These are phyloP conservation scores for Pseudogymnoascus sp. DNA, from an alignment of 2,329 filamentous ascomycete genomes.

Conservation along the genomic window DNA sequence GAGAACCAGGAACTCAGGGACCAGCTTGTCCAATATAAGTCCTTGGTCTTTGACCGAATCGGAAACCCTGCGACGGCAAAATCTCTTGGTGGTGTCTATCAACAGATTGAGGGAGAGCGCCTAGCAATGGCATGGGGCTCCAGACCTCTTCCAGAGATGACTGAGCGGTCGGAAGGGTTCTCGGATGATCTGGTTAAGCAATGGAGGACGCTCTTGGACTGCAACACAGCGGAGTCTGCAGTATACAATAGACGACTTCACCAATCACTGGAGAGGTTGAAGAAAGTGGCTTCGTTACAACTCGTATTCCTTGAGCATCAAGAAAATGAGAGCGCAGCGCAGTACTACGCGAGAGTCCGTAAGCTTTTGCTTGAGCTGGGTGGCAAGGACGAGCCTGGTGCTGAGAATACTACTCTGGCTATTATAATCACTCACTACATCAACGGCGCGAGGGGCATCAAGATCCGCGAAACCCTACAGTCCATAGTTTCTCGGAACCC, in stretches of 20 bases:
- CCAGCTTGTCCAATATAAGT: constrained; percentile 40
- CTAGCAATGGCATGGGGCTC: constrained; percentile 41
- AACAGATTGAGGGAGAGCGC: constrained; percentile 49
- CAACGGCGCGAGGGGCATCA: constrained; percentile 41
- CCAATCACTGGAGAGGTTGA: constrained; percentile 40
- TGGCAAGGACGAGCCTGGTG: constrained; percentile 16
- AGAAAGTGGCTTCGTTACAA: constrained; percentile 44
- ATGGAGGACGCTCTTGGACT: constrained; percentile 36
- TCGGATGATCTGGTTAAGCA: constrained; percentile 32
- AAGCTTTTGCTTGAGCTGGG: constrained; percentile 33
- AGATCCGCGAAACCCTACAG: constrained; percentile 37
- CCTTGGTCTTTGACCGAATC: constrained; percentile 31
- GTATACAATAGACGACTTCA: constrained; percentile 47
- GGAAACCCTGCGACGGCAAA: constrained; percentile 30
- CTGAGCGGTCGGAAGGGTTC: constrained; percentile 31
- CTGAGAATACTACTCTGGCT: constrained; percentile 18
- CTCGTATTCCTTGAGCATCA: constrained; percentile 46
- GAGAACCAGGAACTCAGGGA: constrained; percentile 37
- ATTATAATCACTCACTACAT: constrained; percentile 40
- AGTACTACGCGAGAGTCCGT: constrained; percentile 42
- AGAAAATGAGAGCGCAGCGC: constrained; percentile 41
- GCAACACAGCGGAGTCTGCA: constrained; percentile 36
- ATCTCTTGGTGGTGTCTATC: constrained; percentile 46
- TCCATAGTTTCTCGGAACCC: constrained; percentile 31
- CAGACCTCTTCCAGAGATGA: constrained; percentile 29